These are phyloP conservation scores for Xylaria bambusicola DNA, from an alignment of 495 filamentous ascomycete genomes.

Conservation along the genomic window DNA sequence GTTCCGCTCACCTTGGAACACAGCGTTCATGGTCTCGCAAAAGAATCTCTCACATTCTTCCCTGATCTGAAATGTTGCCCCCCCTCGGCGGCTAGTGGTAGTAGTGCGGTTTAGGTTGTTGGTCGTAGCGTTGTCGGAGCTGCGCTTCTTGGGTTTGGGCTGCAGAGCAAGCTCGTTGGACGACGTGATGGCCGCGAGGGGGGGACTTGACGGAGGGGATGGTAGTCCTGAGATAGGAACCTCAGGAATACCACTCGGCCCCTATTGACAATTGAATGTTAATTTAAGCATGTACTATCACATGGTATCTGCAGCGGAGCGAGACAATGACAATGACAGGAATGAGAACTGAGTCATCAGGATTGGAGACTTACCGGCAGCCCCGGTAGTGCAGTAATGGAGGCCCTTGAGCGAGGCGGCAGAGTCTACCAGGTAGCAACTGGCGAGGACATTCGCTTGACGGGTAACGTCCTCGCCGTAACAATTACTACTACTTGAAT, in stretches of 20 bases:
- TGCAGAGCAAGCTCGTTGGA: slow-evolving; percentile 62
- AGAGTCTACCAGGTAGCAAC: slow-evolving; percentile 74
- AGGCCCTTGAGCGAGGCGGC: slow-evolving; percentile 64
- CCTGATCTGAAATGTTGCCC: slow-evolving; percentile 92
- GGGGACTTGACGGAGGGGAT: slow-evolving; percentile 78
- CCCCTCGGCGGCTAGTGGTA: slow-evolving; percentile 64
- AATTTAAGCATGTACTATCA: slow-evolving; percentile 10
- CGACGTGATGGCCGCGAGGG: slow-evolving; percentile 66
- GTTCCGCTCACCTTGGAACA: slow-evolving; percentile 95
- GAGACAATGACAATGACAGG: no score
- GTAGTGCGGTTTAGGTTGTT: slow-evolving; percentile 24
- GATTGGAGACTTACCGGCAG: slow-evolving; percentile 67
- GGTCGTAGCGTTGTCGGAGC: slow-evolving; percentile 28
- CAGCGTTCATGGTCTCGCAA: slow-evolving; percentile 87
- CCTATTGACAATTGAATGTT: slow-evolving; percentile 48
- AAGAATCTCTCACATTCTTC: slow-evolving; percentile 99
- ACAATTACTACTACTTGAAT: slow-evolving; percentile 72
- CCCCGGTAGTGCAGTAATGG: slow-evolving; percentile 91
- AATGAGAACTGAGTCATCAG: no score
- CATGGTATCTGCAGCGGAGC: slow-evolving; percentile 13
- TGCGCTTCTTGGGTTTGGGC: slow-evolving; percentile 49
- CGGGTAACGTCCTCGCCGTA: slow-evolving; percentile 59
- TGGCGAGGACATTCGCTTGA: slow-evolving; percentile 73
- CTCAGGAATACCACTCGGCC: slow-evolving; percentile 97
- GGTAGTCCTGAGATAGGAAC: slow-evolving; percentile 76